These are phyloP conservation scores for Boletus pseudo-olivaceus DNA, from an alignment of 768 basidiomycete genomes.

Conservation along the genomic window DNA sequence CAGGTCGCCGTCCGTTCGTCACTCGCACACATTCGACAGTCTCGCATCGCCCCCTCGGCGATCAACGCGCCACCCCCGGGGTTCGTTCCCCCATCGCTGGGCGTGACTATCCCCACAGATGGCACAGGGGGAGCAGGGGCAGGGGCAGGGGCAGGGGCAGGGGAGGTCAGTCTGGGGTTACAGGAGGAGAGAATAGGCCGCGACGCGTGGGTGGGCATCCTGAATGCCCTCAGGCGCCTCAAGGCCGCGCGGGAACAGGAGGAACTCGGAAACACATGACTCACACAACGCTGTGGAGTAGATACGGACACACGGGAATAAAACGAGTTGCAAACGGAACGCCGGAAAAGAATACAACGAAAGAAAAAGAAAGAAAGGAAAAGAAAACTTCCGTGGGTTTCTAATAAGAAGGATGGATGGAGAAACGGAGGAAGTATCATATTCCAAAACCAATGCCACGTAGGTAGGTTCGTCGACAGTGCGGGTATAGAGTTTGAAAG, in stretches of 20 bases:
- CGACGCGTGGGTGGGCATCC: constrained; percentile 74
- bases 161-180: constrained; percentile 51
- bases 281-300: constrained; percentile 15
- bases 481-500: constrained; percentile 15
- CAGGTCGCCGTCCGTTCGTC: constrained; percentile 74
- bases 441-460: not conserved
- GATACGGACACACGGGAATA: constrained; percentile 22
- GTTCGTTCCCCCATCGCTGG: constrained; percentile 75
- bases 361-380: not conserved
- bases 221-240: constrained; percentile 62
- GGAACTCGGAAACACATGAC: not conserved
- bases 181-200: constrained; percentile 76
- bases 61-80: constrained; percentile 73
- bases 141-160: constrained; percentile 10
- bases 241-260: constrained; percentile 44
- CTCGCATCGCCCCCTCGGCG: constrained; percentile 83
- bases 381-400: constrained; percentile 18
- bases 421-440: not conserved
- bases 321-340: not conserved
- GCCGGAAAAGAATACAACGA: constrained; percentile 5
- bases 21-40: constrained; percentile 75
- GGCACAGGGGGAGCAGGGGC: constrained; percentile 5
- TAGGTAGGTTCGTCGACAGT: constrained; percentile 3
- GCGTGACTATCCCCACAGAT: constrained; percentile 62
- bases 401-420: constrained; percentile 15